These are phyloP conservation scores for Melaleuca quinquenervia DNA, from an alignment of 345 rosid genomes.

Conservation along the genomic window DNA sequence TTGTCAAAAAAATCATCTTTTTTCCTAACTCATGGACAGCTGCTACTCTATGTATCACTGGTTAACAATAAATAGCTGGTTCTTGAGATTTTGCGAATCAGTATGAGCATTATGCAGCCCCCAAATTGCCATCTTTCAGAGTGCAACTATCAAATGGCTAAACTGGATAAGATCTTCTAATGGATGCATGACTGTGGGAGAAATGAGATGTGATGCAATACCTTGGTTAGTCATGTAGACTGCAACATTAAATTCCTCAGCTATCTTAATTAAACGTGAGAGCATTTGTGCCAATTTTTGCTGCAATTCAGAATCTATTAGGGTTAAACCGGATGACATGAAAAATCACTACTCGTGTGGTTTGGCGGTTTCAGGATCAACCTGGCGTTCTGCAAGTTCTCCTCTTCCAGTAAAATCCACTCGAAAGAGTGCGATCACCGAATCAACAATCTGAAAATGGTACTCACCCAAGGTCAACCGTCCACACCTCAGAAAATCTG, in stretches of 20 bases:
- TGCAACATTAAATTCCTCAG: conserved; percentile 92
- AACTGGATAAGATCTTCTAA: too few species aligned
- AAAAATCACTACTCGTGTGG: neutral
- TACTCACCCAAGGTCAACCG: conserved; percentile 1
- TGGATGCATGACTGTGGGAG: too few species aligned
- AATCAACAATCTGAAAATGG: conserved; percentile 70
- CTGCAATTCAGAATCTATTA: conserved; percentile 21
- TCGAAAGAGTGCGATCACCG: conserved; percentile 81
- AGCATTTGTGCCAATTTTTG: conserved; percentile 98
- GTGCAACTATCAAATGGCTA: too few species aligned
- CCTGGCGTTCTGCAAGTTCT: conserved; percentile 94
- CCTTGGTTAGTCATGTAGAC: conserved; percentile 98
- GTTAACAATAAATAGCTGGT: too few species aligned
- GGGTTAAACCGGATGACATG: neutral
- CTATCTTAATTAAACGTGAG: conserved; percentile 70
- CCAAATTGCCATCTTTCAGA: too few species aligned
- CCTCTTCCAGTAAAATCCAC: conserved; percentile 97
- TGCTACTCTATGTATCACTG: neutral
- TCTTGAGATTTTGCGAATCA: too few species aligned
- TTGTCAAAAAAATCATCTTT: neutral
- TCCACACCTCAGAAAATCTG: neutral
- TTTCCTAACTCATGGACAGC: neutral
- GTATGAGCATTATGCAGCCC: too few species aligned
- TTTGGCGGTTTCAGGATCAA: conserved; percentile 4
- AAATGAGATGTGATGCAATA: neutral